Evolutionary conservation across 2,329 filamentous ascomycete species (phyloP).

Genomic region (Curvularia spicifera): DNA sequence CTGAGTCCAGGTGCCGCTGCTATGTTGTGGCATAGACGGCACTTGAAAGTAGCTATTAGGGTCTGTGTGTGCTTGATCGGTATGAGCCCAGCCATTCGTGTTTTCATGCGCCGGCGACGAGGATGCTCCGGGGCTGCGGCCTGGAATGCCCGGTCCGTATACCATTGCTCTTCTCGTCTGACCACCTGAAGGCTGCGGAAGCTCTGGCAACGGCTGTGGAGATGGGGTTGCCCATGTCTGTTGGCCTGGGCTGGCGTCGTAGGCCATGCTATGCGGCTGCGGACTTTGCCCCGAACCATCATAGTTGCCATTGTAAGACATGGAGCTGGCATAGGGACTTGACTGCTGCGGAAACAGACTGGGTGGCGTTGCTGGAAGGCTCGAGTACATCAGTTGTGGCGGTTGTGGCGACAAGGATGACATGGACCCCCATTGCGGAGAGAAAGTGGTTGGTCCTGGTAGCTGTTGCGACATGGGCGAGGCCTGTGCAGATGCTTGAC

Average conservation of each 20-base stretch:
- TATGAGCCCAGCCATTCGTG: conserved; percentile 2
- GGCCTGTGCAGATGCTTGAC: conserved; percentile 32
- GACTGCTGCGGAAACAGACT: conserved; percentile 36
- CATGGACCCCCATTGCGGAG: conserved; percentile 38
- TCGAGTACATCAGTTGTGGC: conserved; percentile 35
- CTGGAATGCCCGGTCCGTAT: conserved; percentile 35
- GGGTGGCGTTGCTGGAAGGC: conserved; percentile 40
- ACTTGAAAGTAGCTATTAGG: conserved; percentile 11
- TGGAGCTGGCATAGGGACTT: conserved; percentile 38
- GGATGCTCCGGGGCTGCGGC: conserved; percentile 20
- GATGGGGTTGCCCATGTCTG: conserved; percentile 35
- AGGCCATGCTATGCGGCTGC: conserved; percentile 20
- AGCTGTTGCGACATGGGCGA: conserved; percentile 32
- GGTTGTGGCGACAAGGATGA: conserved; percentile 32
- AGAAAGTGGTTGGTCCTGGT: conserved; percentile 22
- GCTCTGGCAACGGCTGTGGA: conserved; percentile 39
- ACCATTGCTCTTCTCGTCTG: conserved; percentile 41
- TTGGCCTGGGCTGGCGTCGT: conserved; percentile 23
- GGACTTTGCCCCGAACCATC: conserved; percentile 25
- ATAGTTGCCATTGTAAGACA: conserved; percentile 38
- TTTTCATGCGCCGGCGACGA: conserved; percentile 7
- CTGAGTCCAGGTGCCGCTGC: conserved; percentile 1
- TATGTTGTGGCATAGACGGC: conserved; percentile 5
- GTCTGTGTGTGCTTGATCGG: conserved; percentile 9
- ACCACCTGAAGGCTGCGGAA: conserved; percentile 43